Evolutionary conservation across 1,139 yeast species (phyloP).

Genomic region (Blastobotrys elegans): DNA sequence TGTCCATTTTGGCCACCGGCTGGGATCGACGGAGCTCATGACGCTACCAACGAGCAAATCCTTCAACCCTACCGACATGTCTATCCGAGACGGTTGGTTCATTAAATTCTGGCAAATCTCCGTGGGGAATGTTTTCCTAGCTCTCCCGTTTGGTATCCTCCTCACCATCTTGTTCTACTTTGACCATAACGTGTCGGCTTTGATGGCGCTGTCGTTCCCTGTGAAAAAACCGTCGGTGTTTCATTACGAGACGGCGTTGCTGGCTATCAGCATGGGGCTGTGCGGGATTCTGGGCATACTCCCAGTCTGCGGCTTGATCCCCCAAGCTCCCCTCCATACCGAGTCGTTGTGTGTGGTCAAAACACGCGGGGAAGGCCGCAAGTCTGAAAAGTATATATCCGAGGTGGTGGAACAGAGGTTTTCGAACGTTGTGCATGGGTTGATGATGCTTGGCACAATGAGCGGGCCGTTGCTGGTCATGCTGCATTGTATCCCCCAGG

Average conservation of each 20-base stretch:
- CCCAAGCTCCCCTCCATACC: slow-evolving; percentile 95
- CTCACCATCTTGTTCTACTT: slow-evolving; percentile 81
- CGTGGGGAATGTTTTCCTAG: slow-evolving; percentile 75
- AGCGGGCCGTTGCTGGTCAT: slow-evolving; percentile 77
- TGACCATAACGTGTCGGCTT: slow-evolving; percentile 90
- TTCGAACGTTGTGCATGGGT: slow-evolving; percentile 79
- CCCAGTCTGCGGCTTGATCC: slow-evolving; percentile 93
- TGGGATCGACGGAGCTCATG: slow-evolving; percentile 49
- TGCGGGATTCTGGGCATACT: slow-evolving; percentile 88
- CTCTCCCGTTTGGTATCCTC: slow-evolving; percentile 86
- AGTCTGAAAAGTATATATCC: slow-evolving; percentile 27
- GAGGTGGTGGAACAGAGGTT: slow-evolving; percentile 85
- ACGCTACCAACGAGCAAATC: slow-evolving; percentile 67
- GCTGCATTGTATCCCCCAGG: slow-evolving; percentile 86
- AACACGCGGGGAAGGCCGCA: slow-evolving; percentile 22
- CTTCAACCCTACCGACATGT: slow-evolving; percentile 61
- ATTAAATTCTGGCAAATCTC: slow-evolving; percentile 72
- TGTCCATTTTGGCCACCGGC: slow-evolving; percentile 78
- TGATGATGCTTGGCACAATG: slow-evolving; percentile 83
- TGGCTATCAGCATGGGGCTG: slow-evolving; percentile 82
- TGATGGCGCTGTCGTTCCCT: slow-evolving; percentile 88
- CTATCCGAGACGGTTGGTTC: slow-evolving; percentile 56
- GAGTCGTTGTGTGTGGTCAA: slow-evolving; percentile 64
- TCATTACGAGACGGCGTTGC: slow-evolving; percentile 84
- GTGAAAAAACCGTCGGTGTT: slow-evolving; percentile 81